These are phyloP conservation scores for Cytospora piceicola DNA, from an alignment of 2,329 filamentous ascomycete species.

Conservation along the genomic window DNA sequence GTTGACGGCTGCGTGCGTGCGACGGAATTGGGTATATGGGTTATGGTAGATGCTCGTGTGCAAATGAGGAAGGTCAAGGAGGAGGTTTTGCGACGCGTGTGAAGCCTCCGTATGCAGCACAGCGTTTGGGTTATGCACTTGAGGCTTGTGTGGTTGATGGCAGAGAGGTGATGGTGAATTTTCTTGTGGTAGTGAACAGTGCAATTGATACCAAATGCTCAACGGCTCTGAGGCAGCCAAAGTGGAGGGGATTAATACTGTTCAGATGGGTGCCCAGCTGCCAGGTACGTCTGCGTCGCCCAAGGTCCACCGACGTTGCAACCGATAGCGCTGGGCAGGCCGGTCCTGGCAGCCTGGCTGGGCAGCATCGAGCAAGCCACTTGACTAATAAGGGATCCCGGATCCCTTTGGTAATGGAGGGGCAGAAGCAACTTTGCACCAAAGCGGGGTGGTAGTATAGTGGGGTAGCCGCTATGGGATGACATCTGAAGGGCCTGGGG, in stretches of 20 bases:
- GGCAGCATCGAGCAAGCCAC: conserved; percentile 21
- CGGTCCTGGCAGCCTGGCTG: conserved; percentile 1
- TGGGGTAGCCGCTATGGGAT: conserved; percentile 11
- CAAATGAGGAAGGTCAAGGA: background rate
- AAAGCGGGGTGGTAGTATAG: conserved; percentile 21
- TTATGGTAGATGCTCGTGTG: background rate
- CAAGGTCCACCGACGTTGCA: conserved; percentile 5
- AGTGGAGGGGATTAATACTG: conserved; percentile 7
- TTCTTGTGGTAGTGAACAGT: conserved; percentile 9
- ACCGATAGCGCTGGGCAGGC: conserved; percentile 11
- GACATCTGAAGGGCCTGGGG: background rate
- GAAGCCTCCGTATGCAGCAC: background rate
- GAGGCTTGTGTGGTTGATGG: background rate
- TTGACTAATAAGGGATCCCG: conserved; percentile 18
- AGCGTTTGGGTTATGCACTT: background rate
- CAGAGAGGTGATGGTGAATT: conserved; percentile 4
- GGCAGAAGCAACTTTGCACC: conserved; percentile 23
- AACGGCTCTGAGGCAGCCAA: conserved; percentile 8
- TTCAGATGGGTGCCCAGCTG: background rate
- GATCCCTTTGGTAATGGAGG: conserved; percentile 11
- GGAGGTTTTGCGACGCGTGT: background rate
- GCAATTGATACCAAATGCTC: background rate
- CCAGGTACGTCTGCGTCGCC: conserved; percentile 5
- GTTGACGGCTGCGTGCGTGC: conserved; percentile 1
- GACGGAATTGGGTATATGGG: conserved; percentile 6